A percentile compares a stretch with the other conserved stretches of the same genome.
Evolutionary conservation across 768 basidiomycete species (phyloP).

Genomic region (Asterophora parasitica): DNA sequence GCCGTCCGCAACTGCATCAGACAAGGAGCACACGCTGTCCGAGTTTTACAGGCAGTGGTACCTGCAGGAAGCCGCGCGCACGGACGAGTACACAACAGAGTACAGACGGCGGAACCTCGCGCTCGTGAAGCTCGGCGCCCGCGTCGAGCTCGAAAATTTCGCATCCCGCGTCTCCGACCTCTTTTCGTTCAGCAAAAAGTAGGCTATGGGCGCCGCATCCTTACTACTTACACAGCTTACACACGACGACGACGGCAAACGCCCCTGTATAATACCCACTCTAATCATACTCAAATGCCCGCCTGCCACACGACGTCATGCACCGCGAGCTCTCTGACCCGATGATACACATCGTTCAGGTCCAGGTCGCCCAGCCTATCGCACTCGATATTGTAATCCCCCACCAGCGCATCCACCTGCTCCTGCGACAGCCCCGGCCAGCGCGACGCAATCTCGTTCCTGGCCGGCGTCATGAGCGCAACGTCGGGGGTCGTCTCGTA

Average conservation of each 20-base stretch:
- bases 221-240: neutral
- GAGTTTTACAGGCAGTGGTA: conserved; percentile 75
- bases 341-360: conserved; percentile 56
- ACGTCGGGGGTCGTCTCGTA: conserved; percentile 53
- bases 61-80: conserved; percentile 55
- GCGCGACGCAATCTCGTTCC: conserved; percentile 58
- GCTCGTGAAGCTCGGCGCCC: conserved; percentile 53
- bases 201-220: neutral
- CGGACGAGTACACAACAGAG: conserved; percentile 56
- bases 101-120: conserved; percentile 61
- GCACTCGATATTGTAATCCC: conserved; percentile 62
- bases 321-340: conserved; percentile 58
- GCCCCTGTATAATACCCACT: conserved; percentile 1
- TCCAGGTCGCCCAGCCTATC: conserved; percentile 52
- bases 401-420: conserved; percentile 50
- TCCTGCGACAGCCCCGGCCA: conserved; percentile 73
- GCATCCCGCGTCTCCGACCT: conserved; percentile 26
- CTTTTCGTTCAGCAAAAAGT: conserved; percentile 18
- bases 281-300: conserved; percentile 12
- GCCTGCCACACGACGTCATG: conserved; percentile 40
- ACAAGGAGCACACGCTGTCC: conserved; percentile 66
- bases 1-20: conserved; percentile 39
- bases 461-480: conserved; percentile 54
- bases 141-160: conserved; percentile 47
- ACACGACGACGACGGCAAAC: neutral